Evolutionary conservation across 768 basidiomycete species (phyloP).

Genomic region (Tylopilus felleus): DNA sequence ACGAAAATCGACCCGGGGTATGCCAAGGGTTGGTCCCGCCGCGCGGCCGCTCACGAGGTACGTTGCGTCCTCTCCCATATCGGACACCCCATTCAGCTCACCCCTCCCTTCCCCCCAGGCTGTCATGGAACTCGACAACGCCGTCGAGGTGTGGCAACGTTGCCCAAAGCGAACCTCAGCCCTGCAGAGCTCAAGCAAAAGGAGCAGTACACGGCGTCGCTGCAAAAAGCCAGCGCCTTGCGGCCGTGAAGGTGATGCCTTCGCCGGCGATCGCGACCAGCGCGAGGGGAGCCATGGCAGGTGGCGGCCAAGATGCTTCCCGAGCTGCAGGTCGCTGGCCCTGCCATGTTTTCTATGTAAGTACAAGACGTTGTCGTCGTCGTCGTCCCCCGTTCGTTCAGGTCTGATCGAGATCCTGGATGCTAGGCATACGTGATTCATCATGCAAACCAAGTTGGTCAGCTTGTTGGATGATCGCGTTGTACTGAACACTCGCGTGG

Average conservation of each 20-base stretch:
- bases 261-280: background rate
- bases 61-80: background rate
- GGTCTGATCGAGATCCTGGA: background rate
- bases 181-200: background rate
- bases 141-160: background rate
- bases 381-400: no score
- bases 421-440: background rate
- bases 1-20: background rate
- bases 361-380: background rate
- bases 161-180: background rate
- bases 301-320: conserved; percentile 4
- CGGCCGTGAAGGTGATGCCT: background rate
- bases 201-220: background rate
- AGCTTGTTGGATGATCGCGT: background rate
- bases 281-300: background rate
- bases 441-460: background rate
- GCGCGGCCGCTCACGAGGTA: conserved; percentile 1
- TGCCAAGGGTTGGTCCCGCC: conserved; percentile 4
- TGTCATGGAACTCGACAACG: background rate
- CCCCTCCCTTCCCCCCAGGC: background rate
- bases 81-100: background rate
- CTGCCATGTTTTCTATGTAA: background rate
- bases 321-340: background rate
- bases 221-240: background rate
- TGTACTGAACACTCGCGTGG: background rate